Evolutionary conservation across 2,329 filamentous ascomycete species (phyloP).

Genomic region (Fusarium abutilonis): DNA sequence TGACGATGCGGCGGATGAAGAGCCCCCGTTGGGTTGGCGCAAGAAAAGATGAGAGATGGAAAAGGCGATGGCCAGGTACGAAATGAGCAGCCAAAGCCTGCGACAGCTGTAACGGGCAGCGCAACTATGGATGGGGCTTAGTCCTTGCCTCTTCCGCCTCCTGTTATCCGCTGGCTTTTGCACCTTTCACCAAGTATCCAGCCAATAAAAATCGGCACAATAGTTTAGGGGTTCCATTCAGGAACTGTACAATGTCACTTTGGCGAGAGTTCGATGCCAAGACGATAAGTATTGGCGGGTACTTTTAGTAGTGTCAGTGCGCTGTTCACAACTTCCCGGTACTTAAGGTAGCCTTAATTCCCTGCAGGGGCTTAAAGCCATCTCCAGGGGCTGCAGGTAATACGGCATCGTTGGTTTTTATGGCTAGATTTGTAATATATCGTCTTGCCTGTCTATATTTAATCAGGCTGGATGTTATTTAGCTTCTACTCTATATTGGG

Average conservation of each 20-base stretch:
- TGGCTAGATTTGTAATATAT: conserved; percentile 1
- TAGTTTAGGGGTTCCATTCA: conserved; percentile 43
- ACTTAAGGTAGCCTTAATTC: background rate
- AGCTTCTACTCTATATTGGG: background rate
- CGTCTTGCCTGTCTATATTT: background rate
- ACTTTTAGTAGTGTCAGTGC: background rate
- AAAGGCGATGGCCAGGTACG: conserved; percentile 37
- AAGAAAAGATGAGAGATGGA: conserved; percentile 35
- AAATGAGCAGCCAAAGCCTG: conserved; percentile 31
- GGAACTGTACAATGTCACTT: conserved; percentile 26
- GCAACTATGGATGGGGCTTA: conserved; percentile 33
- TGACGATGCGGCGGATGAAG: conserved; percentile 36
- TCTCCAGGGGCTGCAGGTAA: conserved; percentile 37
- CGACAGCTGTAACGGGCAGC: conserved; percentile 33
- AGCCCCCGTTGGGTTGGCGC: conserved; percentile 33
- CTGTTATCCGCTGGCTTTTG: conserved; percentile 26
- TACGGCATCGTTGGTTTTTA: conserved; percentile 16
- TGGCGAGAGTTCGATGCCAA: background rate
- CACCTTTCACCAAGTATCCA: conserved; percentile 18
- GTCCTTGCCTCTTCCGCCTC: conserved; percentile 30
- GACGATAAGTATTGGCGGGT: background rate
- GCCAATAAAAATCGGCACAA: conserved; percentile 36
- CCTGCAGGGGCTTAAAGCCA: conserved; percentile 27
- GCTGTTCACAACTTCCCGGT: background rate
- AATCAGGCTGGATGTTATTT: background rate